Percentiles rank a stretch among this genome's conserved stretches.
Evolutionary conservation across 2,329 filamentous ascomycete genomes (phyloP).

Genomic region (Seiridium unicorne): DNA sequence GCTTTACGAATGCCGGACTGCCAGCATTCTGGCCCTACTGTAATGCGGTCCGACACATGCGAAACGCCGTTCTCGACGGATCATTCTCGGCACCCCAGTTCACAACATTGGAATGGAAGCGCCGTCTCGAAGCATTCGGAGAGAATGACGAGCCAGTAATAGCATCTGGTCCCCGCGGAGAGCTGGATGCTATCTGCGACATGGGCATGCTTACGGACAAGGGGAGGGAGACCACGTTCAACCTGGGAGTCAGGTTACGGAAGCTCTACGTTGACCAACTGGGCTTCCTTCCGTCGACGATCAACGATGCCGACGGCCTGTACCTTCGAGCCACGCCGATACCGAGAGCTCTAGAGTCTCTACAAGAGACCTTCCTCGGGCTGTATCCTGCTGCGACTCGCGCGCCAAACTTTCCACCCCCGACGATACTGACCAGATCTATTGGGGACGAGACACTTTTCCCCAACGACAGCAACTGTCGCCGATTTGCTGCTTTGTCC

Average conservation of each 20-base stretch:
- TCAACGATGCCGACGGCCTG: slow-evolving; percentile 54
- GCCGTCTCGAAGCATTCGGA: slow-evolving; percentile 82
- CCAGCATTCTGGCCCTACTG: slow-evolving; percentile 86
- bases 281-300: slow-evolving; percentile 62
- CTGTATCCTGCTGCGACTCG: slow-evolving; percentile 63
- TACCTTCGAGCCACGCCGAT: slow-evolving; percentile 75
- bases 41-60: slow-evolving; percentile 69
- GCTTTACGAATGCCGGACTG: slow-evolving; percentile 79
- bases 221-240: slow-evolving; percentile 69
- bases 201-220: slow-evolving; percentile 74
- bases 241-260: slow-evolving; percentile 66
- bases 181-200: slow-evolving; percentile 80
- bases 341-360: slow-evolving; percentile 72
- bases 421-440: slow-evolving; percentile 64
- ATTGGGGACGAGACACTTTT: slow-evolving; percentile 74
- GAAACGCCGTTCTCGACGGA: slow-evolving; percentile 45
- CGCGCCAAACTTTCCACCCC: slow-evolving; percentile 49
- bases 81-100: slow-evolving; percentile 29
- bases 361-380: slow-evolving; percentile 73
- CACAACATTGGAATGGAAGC: slow-evolving; percentile 57
- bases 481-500: slow-evolving; percentile 67
- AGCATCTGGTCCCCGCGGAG: slow-evolving; percentile 64
- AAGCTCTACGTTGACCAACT: slow-evolving; percentile 74
- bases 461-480: slow-evolving; percentile 74
- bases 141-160: slow-evolving; percentile 66